phyloP scores from a whole-genome alignment of 768 basidiomycete genomes.

The Xerocomellus dryophilus region DNA sequence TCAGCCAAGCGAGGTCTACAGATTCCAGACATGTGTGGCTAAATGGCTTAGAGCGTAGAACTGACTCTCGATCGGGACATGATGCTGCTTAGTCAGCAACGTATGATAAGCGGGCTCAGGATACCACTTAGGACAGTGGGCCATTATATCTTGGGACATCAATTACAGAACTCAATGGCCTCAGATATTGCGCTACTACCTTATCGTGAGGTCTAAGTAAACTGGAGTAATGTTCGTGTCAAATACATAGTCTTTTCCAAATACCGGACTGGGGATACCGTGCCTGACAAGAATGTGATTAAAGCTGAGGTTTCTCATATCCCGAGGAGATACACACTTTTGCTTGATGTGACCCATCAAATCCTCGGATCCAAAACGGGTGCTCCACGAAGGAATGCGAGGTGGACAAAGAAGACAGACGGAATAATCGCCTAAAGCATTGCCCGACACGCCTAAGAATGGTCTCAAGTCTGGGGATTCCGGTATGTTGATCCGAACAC shows the following conservation, averaged over 20 bases:
- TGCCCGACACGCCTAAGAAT: background rate
- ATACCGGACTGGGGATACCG: slow-evolving; percentile 10
- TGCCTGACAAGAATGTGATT: slow-evolving; percentile 14
- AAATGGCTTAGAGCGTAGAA: background rate
- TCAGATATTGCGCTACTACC: background rate
- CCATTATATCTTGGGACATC: background rate
- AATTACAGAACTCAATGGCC: background rate
- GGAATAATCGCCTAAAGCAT: slow-evolving; percentile 16
- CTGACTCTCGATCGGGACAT: background rate
- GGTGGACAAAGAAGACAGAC: slow-evolving; percentile 27
- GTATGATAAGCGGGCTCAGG: too few species aligned
- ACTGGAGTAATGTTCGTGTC: slow-evolving; percentile 22
- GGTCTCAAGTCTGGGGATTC: background rate
- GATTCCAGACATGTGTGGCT: slow-evolving; percentile 69
- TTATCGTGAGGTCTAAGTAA: slow-evolving; percentile 8
- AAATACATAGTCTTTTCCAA: slow-evolving; percentile 18
- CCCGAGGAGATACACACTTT: slow-evolving; percentile 11
- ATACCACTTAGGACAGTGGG: too few species aligned
- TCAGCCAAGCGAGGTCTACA: slow-evolving; percentile 91
- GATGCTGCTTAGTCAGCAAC: slow-evolving; percentile 21
- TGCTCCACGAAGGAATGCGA: slow-evolving; percentile 28
- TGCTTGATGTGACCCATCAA: slow-evolving; percentile 19
- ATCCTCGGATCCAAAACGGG: slow-evolving; percentile 16
- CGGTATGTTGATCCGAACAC: background rate
- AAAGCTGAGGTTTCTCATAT: background rate